Conservation (phyloP, 2,329 filamentous ascomycete species). For the Pyrenochaeta sp. region DNA sequence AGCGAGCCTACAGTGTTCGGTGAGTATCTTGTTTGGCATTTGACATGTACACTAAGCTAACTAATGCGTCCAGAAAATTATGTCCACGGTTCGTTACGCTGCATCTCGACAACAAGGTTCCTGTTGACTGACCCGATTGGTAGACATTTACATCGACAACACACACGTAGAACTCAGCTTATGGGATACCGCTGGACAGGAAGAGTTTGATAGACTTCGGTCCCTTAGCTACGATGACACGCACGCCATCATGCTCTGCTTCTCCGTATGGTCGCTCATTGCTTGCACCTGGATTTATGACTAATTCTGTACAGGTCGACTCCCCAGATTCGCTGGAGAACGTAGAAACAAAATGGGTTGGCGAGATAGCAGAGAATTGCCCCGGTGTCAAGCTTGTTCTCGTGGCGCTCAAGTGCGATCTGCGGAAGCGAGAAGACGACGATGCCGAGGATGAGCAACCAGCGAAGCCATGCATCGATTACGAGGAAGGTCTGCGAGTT, state of each 20-base stretch:
- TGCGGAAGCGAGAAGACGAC: conserved; percentile 77
- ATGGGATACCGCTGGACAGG: conserved; percentile 98
- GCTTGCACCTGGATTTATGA: neutral
- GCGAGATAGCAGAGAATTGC: conserved; percentile 98
- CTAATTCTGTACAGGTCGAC: conserved; percentile 68
- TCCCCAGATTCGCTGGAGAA: conserved; percentile 97
- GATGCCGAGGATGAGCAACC: conserved; percentile 60
- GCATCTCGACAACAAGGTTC: neutral
- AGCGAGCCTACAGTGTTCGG: conserved; percentile 92
- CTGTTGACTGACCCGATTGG: conserved; percentile 13
- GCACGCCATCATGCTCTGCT: conserved; percentile 98
- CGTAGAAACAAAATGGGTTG: conserved; percentile 98
- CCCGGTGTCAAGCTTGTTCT: conserved; percentile 93
- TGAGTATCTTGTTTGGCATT: conserved; percentile 41
- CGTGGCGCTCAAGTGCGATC: conserved; percentile 94
- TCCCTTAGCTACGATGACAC: conserved; percentile 98
- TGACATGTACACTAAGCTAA: conserved; percentile 26
- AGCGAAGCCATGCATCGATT: conserved; percentile 76
- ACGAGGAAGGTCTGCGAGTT: conserved; percentile 90
- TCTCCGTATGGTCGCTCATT: conserved; percentile 62
- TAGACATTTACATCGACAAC: conserved; percentile 97
- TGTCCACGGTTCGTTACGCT: conserved; percentile 77
- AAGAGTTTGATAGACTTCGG: conserved; percentile 96
- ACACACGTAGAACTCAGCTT: conserved; percentile 96
- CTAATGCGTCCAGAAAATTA: conserved; percentile 76